Evolutionary conservation across 495 filamentous ascomycete genomes (phyloP), one percentile per base, ranked within the genome.

Genomic region (Penicillium taxi): DNA sequence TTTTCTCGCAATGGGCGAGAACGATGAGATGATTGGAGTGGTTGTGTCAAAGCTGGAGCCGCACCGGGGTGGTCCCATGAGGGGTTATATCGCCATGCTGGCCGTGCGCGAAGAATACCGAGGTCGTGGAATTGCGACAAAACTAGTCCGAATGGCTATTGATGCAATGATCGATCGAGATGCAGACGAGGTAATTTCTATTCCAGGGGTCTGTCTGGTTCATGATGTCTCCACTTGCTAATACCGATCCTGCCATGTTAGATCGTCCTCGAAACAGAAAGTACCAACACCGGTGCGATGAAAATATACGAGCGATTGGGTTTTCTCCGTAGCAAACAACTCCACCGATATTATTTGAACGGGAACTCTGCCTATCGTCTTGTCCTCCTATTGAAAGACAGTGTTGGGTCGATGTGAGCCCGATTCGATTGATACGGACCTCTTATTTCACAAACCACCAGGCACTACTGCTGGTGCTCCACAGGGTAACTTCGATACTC

Each of bases 21-120:
- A 63, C 18, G 56, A 64, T 32, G 58, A 62, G 19, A 69, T 86
- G 43, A 71, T 94, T 28, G 93, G 93, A 31, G 89, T 96, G 19
- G 82, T 99, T n/a, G 80, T 99, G 37, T 93, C 80, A 46, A 99
- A 99, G 55, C 78, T 99, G 17, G 93, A 99, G 59, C 75, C 75
- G 9, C 93, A 96, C 61, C 72, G 77, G 13, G 75, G 79, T 1
- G 81, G 87, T 8, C 86, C 86, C 0, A 57, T 88, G 41, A 79
- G 93, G 35, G 93, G 93, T 36, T 99, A 99, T 64, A 96, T 99
- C 45, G 93, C 93, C 55, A 99, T 99, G 93, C 72, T 99, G 32
- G 93, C 90, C 17, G 86, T 93, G 17, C 73, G 77, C 34, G 74
- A 86, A 35, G 67, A 78, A 15, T 81, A 84, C 53, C 77, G 93